These are phyloP conservation scores for Aureobasidium uvarum DNA, from an alignment of 2,329 filamentous ascomycete genomes.

Conservation along the genomic window DNA sequence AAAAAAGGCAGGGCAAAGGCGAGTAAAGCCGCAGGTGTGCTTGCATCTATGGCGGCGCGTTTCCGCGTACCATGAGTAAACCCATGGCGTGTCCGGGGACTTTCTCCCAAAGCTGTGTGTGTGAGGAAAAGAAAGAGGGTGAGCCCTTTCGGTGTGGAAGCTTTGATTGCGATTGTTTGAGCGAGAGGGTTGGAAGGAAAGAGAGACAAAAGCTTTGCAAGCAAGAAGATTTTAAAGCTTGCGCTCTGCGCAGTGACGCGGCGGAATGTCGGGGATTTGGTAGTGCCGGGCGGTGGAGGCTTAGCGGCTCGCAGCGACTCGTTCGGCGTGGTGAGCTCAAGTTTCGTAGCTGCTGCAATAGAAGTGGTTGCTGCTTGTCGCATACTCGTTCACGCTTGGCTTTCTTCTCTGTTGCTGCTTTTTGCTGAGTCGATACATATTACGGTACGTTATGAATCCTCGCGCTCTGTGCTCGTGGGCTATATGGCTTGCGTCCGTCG, in stretches of 20 bases:
- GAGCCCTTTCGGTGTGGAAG: slow-evolving; percentile 75
- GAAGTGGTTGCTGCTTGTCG: too few relatives aligned
- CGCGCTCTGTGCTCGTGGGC: background rate
- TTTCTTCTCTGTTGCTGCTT: background rate
- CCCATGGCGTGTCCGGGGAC: slow-evolving; percentile 82
- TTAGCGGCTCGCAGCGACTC: background rate
- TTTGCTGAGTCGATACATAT: background rate
- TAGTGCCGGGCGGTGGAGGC: background rate
- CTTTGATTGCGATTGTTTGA: slow-evolving; percentile 99
- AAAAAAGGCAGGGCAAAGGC: slow-evolving; percentile 52
- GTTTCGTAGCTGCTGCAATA: slow-evolving; percentile 6
- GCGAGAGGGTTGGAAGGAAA: slow-evolving; percentile 70
- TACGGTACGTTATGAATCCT: slow-evolving; percentile 5
- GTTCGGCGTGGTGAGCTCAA: slow-evolving; percentile 19
- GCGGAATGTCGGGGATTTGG: background rate
- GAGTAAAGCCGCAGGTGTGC: slow-evolving; percentile 66
- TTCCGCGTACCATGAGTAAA: slow-evolving; percentile 70
- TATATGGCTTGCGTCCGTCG: background rate
- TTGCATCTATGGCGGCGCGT: slow-evolving; percentile 99
- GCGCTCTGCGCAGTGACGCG: background rate
- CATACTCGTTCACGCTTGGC: background rate
- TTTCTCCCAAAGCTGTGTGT: slow-evolving; percentile 94
- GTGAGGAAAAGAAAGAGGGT: slow-evolving; percentile 39
- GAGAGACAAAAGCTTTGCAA: slow-evolving; percentile 27
- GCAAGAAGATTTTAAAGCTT: background rate